Evolutionary conservation across 139 green algal genomes (phyloP).

Genomic region (Chlorella sorokiniana): DNA sequence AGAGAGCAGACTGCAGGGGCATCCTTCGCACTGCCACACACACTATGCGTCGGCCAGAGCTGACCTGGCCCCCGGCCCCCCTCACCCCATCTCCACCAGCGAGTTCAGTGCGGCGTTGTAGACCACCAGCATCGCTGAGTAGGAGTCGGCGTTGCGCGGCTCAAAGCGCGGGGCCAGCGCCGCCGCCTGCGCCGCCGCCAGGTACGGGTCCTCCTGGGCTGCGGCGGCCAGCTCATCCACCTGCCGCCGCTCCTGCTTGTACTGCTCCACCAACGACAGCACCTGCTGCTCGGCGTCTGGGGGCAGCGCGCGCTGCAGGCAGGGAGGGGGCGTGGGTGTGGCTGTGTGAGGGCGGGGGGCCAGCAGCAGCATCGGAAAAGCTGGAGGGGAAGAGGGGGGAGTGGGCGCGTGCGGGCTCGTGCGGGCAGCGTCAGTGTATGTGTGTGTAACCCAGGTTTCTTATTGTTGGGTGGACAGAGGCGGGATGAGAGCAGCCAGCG

Average conservation of each 20-base stretch:
- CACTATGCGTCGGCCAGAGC: neutral
- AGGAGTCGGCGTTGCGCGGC: neutral
- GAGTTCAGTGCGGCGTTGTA: conserved; percentile 33
- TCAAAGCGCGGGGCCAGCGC: neutral
- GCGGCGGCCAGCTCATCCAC: too few relatives aligned
- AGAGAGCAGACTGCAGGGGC: neutral
- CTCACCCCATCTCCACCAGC: conserved; percentile 35
- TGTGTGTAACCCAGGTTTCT: too few relatives aligned
- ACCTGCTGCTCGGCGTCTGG: conserved; percentile 2
- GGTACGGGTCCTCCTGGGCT: too few relatives aligned
- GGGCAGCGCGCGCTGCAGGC: neutral
- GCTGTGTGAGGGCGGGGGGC: neutral
- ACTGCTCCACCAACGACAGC: neutral
- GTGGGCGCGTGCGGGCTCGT: too few relatives aligned
- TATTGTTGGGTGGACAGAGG: too few relatives aligned
- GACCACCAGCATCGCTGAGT: conserved; percentile 9
- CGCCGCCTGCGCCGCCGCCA: neutral
- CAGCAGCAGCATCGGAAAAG: too few relatives aligned
- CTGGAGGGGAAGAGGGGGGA: too few relatives aligned
- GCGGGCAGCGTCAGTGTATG: too few relatives aligned
- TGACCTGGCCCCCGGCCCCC: too few relatives aligned
- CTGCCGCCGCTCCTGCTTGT: conserved; percentile 1
- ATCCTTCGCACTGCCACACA: neutral
- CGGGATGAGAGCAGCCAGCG: too few relatives aligned
- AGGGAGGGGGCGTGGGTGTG: neutral